Evolutionary conservation across 2,329 filamentous ascomycete genomes (phyloP).

Genomic region (Beauveria asiatica): DNA sequence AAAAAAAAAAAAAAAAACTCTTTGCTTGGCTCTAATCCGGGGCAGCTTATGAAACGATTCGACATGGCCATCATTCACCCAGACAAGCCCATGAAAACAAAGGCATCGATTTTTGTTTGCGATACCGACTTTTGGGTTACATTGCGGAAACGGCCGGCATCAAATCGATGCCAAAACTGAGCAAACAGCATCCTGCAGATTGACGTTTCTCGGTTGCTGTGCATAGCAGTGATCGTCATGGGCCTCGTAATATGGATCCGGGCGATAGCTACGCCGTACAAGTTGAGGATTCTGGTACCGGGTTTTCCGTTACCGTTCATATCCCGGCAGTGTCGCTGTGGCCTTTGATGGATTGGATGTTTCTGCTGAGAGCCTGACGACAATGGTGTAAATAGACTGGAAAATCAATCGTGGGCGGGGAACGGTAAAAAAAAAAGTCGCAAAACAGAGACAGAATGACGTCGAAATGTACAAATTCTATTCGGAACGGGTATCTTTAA

Average conservation of each 20-base stretch:
- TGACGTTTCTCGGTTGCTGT: background rate
- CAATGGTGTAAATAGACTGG: background rate
- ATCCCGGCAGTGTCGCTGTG: background rate
- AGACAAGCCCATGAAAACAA: constrained; percentile 24
- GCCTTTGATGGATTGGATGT: too few species aligned
- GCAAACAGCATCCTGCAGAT: background rate
- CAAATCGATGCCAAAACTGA: too few species aligned
- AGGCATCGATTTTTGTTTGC: constrained; percentile 26
- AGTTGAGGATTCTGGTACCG: background rate
- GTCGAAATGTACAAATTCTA: background rate
- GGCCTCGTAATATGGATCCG: too few species aligned
- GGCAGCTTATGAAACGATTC: constrained; percentile 24
- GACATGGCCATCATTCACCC: constrained; percentile 27
- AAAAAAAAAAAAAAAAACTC: too few species aligned
- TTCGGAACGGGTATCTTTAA: background rate
- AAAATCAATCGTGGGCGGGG: background rate
- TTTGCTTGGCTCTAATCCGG: background rate
- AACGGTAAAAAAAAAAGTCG: background rate
- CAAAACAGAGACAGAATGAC: background rate
- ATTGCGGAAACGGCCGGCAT: constrained; percentile 17
- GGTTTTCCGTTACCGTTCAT: background rate
- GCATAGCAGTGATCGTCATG: background rate
- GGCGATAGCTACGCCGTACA: too few species aligned
- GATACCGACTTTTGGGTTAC: constrained; percentile 28
- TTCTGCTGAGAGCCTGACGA: background rate